phyloP scores from a whole-genome alignment of 306 rosid genomes.

The Delonix regia region DNA sequence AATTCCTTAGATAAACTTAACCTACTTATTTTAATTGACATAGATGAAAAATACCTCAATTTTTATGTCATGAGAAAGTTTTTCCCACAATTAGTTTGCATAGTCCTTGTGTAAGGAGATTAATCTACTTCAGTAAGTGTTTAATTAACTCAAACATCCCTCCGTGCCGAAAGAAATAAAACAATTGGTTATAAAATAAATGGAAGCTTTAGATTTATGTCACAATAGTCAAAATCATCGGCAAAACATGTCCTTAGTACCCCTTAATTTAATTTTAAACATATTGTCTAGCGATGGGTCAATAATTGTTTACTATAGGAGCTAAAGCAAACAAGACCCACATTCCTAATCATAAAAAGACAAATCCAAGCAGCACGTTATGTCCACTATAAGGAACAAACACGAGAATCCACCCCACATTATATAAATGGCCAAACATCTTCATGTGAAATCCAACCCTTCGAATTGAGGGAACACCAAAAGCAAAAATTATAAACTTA shows the following conservation, averaged over 20 bases:
- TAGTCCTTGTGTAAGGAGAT: slow-evolving; percentile 11
- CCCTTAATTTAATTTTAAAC: slow-evolving; percentile 18
- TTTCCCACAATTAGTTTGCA: background rate
- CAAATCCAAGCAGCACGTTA: slow-evolving; percentile 82
- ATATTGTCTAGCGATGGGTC: slow-evolving; percentile 21
- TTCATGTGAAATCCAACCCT: slow-evolving; percentile 70
- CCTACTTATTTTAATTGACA: too few species aligned
- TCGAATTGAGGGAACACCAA: slow-evolving; percentile 30
- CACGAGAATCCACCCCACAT: slow-evolving; percentile 42
- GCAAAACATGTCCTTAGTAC: slow-evolving; percentile 43
- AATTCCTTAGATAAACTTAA: too few species aligned
- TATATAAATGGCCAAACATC: slow-evolving; percentile 55
- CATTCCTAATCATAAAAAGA: slow-evolving; percentile 66
- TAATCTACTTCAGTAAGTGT: background rate
- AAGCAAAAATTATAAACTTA: slow-evolving; percentile 8
- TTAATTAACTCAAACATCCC: background rate
- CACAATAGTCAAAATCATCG: slow-evolving; percentile 51
- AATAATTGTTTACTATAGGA: background rate
- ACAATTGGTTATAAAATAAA: background rate
- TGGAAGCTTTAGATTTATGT: slow-evolving; percentile 8
- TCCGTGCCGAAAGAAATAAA: too few species aligned
- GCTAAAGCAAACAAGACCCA: slow-evolving; percentile 43
- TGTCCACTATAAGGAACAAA: slow-evolving; percentile 58
- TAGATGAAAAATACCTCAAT: too few species aligned
- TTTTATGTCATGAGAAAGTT: too few species aligned